phyloP scores from a whole-genome alignment of 768 basidiomycete species.

The Gymnopilus junonius region DNA sequence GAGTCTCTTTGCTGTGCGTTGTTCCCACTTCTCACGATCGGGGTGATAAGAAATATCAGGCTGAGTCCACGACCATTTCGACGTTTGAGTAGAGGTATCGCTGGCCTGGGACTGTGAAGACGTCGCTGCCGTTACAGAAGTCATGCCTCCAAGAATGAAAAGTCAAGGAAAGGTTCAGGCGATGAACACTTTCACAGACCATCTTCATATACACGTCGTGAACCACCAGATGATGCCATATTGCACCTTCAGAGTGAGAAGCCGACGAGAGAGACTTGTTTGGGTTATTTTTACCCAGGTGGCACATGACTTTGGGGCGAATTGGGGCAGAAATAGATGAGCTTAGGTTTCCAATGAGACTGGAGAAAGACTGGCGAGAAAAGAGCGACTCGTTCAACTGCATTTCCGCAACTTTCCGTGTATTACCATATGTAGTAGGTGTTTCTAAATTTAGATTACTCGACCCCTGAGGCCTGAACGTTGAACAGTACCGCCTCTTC shows the following conservation, averaged over 20 bases:
- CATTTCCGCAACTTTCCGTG: too few species aligned
- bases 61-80: conserved; percentile 21
- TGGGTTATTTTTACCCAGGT: neutral
- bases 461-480: too few species aligned
- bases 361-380: too few species aligned
- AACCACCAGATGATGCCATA: conserved; percentile 13
- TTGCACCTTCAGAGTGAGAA: conserved; percentile 3
- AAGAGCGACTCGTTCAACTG: too few species aligned
- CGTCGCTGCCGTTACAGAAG: neutral
- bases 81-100: neutral
- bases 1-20: conserved; percentile 39
- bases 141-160: neutral
- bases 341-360: too few species aligned
- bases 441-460: too few species aligned
- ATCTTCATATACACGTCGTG: neutral
- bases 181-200: neutral
- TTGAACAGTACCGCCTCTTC: too few species aligned
- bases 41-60: conserved; percentile 46
- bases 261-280: neutral
- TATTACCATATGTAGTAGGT: too few species aligned
- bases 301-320: neutral
- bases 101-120: neutral
- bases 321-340: too few species aligned
- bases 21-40: conserved; percentile 41
- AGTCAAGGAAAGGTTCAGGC: neutral